phyloP scores from a whole-genome alignment of 371 early-diverging fungal species.

The Mortierella sp. region DNA sequence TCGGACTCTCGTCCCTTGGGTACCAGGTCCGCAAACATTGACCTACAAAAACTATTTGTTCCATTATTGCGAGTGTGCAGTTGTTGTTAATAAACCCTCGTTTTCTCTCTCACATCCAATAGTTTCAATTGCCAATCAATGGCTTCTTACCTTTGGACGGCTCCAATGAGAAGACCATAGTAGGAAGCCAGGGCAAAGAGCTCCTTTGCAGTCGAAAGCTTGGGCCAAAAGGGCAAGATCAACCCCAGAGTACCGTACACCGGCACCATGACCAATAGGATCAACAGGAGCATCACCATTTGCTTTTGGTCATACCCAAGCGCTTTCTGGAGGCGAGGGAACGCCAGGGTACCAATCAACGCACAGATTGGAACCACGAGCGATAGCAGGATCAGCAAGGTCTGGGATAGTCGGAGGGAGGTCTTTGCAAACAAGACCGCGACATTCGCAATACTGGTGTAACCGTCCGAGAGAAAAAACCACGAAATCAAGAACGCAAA shows the following conservation, averaged over 20 bases:
- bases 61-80: not conserved
- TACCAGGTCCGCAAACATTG: slow-evolving; percentile 46
- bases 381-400: slow-evolving; percentile 41
- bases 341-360: slow-evolving; percentile 45
- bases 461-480: slow-evolving; percentile 57
- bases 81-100: not conserved
- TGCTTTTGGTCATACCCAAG: slow-evolving; percentile 44
- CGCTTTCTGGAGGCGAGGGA: slow-evolving; percentile 30
- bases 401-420: slow-evolving; percentile 35
- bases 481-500: slow-evolving; percentile 53
- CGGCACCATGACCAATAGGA: slow-evolving; percentile 47
- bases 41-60: slow-evolving; percentile 42
- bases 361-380: slow-evolving; percentile 56
- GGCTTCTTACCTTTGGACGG: slow-evolving; percentile 39
- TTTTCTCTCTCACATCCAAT: not conserved
- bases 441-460: slow-evolving; percentile 52
- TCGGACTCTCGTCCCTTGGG: slow-evolving; percentile 53
- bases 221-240: slow-evolving; percentile 43
- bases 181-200: slow-evolving; percentile 44
- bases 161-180: slow-evolving; percentile 48
- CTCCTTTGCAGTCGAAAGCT: slow-evolving; percentile 35
- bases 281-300: slow-evolving; percentile 45
- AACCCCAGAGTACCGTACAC: slow-evolving; percentile 48
- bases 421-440: slow-evolving; percentile 57
- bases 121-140: not conserved